A percentile compares a stretch with the other conserved stretches of the same genome.
Evolutionary conservation across 106 monocot species (phyloP).

Genomic region (Chionographis japonica): DNA sequence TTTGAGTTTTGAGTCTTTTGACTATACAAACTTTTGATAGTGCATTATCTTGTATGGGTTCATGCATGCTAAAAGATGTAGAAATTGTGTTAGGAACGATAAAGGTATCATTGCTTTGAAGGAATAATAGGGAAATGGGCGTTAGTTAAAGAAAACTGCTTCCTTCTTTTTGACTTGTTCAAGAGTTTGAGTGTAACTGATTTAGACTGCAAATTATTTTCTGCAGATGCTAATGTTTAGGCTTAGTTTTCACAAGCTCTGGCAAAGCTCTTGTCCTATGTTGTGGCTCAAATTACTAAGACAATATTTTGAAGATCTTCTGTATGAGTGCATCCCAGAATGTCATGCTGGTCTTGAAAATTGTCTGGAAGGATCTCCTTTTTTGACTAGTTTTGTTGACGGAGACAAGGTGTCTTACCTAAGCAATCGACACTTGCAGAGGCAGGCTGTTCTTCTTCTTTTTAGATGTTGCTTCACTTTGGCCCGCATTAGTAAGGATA

Average conservation of each 20-base stretch:
- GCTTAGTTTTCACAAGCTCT: constrained; percentile 38
- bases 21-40: background rate
- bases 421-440: constrained; percentile 53
- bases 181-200: background rate
- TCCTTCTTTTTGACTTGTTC: too few relatives aligned
- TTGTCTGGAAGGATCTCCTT: constrained; percentile 74
- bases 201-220: background rate
- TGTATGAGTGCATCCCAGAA: constrained; percentile 30
- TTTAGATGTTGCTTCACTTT: constrained; percentile 65
- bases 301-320: constrained; percentile 65
- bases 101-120: background rate
- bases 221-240: constrained; percentile 84
- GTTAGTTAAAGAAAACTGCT: background rate
- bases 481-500: constrained; percentile 14
- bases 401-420: constrained; percentile 10
- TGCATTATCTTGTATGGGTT: background rate
- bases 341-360: constrained; percentile 19
- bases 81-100: background rate
- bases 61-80: background rate
- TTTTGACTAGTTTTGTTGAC: constrained; percentile 29
- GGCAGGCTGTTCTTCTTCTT: constrained; percentile 57
- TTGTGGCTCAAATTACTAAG: constrained; percentile 52
- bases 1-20: background rate
- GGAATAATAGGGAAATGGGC: background rate
- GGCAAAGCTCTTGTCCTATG: constrained; percentile 28